Base-by-base conservation (phyloP, 2,329 filamentous ascomycete species). In the Sporothrix globosa region DNA sequence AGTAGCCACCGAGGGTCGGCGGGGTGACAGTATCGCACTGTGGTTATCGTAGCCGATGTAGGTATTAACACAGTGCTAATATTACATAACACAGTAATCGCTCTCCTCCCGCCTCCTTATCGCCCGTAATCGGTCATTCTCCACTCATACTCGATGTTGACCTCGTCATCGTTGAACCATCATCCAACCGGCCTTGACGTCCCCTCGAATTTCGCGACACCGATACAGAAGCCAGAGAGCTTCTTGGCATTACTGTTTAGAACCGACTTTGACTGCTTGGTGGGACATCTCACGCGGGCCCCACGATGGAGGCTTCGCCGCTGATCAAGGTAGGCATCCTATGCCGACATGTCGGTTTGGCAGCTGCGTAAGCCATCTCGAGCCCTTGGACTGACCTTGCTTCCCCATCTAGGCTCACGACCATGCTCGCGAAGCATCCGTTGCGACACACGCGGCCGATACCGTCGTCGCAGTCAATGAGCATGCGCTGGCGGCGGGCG, bases 381-480 rank as follows among this genome's bases (percentile, higher is more conserved):
- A 44, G 41, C 17, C 1, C 13, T 2, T 3, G 10, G 11, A 14
- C 54, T 70, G 39, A 67, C 53, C 21, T 19, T 11, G 17, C 27
- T n/a, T 11, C 1, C 1, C 75, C 17, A 17, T 21, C 1, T 41
- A 95, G 88, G 95, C 94, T 73, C 92, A 97, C 81, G 91, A 95
- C 75, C 93, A 97, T 81, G 94, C 93, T 67, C 89, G 90, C 76
- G 94, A 92, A 76, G 94, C 95, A 56, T 90, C 92, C 30, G 85
- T 90, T 30, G 92, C 94, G 69, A 90, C 85, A 30, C 88, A 93
- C 76, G 89, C 91, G 60, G 85, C 84, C 69, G 89, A 96, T 78
- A 92, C 92, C 70, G 91, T 90, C 7, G 89, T 92, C 63, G 95
- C 95, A 73, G 91, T 93, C 77, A 91, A 91, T 77, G 92, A 97